phyloP scores from a whole-genome alignment of 2,329 filamentous ascomycete genomes.

The Pseudogymnoascus destructans region DNA sequence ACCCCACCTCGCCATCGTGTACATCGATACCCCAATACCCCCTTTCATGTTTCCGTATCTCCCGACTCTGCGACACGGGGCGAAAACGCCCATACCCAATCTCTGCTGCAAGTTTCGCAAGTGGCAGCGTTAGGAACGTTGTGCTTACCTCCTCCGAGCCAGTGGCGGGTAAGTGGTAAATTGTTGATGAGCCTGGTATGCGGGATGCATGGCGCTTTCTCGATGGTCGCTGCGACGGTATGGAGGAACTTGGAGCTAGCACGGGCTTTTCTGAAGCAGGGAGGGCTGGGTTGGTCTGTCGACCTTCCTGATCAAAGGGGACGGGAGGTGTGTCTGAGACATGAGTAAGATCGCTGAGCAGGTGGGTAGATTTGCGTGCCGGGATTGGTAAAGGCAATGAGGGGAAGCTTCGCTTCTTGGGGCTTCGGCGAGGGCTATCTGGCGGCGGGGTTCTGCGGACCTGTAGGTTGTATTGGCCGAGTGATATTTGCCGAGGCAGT shows the following conservation, averaged over 20 bases:
- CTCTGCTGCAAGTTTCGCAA: conserved; percentile 40
- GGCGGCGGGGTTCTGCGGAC: background rate
- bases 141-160: conserved; percentile 34
- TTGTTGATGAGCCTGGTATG: conserved; percentile 25
- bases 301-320: background rate
- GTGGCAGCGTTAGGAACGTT: conserved; percentile 42
- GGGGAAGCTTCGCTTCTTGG: background rate
- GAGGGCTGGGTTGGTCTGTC: conserved; percentile 10
- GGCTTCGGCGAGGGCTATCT: background rate
- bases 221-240: conserved; percentile 19
- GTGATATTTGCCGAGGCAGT: background rate
- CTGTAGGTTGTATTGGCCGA: background rate
- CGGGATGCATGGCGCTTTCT: background rate
- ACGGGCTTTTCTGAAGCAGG: conserved; percentile 17
- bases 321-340: background rate
- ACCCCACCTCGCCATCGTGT: conserved; percentile 32
- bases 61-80: conserved; percentile 36
- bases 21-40: conserved; percentile 61
- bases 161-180: conserved; percentile 41
- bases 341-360: background rate
- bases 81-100: conserved; percentile 41
- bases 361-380: background rate
- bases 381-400: background rate
- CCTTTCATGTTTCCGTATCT: conserved; percentile 48
- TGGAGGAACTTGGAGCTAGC: background rate